A percentile compares a stretch with the other conserved stretches of the same genome.
These are phyloP conservation scores for Aphanomyces euteiches DNA, from an alignment of 352 stramenopile species.

Conservation along the genomic window DNA sequence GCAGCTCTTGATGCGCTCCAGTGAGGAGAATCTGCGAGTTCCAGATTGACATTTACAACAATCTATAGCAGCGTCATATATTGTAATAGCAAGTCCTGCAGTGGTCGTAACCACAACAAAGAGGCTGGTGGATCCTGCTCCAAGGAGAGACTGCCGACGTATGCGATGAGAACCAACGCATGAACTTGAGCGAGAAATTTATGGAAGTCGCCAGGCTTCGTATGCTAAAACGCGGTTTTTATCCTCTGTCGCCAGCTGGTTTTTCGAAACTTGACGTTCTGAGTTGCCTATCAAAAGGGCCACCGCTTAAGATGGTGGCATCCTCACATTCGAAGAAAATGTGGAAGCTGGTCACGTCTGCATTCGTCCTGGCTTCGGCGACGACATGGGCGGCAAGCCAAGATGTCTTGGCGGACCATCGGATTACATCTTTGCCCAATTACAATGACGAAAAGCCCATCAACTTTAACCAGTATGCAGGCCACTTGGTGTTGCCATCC, in stretches of 20 bases:
- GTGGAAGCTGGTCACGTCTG: not conserved
- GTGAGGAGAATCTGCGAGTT: no score
- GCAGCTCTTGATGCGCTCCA: no score
- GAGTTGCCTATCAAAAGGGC: not conserved
- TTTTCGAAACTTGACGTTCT: not conserved
- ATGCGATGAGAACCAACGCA: not conserved
- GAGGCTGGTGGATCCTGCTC: not conserved
- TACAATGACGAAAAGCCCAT: slow-evolving; percentile 40
- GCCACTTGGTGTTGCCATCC: slow-evolving; percentile 43
- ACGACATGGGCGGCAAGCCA: not conserved
- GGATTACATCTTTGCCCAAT: slow-evolving; percentile 45
- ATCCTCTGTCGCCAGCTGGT: not conserved
- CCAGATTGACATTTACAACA: no score
- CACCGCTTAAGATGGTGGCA: not conserved
- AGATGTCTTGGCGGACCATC: slow-evolving; percentile 32
- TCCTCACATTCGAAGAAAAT: not conserved
- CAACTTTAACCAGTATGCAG: slow-evolving; percentile 57
- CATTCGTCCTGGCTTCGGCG: not conserved
- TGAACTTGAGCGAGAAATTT: not conserved
- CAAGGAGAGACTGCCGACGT: not conserved
- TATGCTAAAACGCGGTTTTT: no score
- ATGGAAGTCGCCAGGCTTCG: no score
- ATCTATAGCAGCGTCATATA: no score
- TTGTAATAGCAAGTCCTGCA: no score
- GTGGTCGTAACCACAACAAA: not conserved